These are phyloP conservation scores for Neurospora sp. DNA, from an alignment of 495 filamentous ascomycete species.

Conservation along the genomic window DNA sequence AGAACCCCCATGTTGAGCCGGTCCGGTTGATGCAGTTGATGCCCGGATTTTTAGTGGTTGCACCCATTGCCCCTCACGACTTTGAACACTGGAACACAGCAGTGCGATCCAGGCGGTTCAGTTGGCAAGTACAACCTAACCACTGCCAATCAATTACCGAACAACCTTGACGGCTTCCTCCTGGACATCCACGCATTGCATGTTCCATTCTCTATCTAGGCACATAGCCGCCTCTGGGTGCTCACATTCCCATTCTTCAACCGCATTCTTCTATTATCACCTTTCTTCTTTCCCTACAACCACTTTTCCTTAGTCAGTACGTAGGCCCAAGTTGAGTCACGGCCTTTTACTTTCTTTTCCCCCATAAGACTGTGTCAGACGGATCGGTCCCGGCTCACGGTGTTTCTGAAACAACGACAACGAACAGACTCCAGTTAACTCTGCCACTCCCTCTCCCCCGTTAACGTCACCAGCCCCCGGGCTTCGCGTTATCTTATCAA, in stretches of 20 bases:
- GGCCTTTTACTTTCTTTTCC: not conserved
- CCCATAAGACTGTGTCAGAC: not conserved
- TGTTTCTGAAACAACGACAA: not conserved
- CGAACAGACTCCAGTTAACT: not conserved
- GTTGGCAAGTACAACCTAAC: not conserved
- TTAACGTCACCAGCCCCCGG: not conserved
- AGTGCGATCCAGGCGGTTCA: not conserved
- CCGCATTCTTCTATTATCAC: not conserved
- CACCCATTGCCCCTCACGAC: not conserved
- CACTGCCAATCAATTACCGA: not conserved
- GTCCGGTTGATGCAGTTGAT: not conserved
- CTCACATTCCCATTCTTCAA: not conserved
- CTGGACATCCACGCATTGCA: not conserved
- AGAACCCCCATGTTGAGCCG: not conserved
- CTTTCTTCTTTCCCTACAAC: not conserved
- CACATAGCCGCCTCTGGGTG: not conserved
- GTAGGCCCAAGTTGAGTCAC: not conserved
- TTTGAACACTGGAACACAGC: not conserved
- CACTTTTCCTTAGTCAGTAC: not conserved
- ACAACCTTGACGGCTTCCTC: not conserved
- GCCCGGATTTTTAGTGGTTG: not conserved
- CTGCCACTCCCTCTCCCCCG: not conserved
- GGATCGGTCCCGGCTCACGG: not conserved
- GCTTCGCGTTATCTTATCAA: not conserved
- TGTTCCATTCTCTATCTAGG: not conserved